phyloP scores from a whole-genome alignment of 2,329 filamentous ascomycete genomes.

The Stagonosporopsis tanaceti region DNA sequence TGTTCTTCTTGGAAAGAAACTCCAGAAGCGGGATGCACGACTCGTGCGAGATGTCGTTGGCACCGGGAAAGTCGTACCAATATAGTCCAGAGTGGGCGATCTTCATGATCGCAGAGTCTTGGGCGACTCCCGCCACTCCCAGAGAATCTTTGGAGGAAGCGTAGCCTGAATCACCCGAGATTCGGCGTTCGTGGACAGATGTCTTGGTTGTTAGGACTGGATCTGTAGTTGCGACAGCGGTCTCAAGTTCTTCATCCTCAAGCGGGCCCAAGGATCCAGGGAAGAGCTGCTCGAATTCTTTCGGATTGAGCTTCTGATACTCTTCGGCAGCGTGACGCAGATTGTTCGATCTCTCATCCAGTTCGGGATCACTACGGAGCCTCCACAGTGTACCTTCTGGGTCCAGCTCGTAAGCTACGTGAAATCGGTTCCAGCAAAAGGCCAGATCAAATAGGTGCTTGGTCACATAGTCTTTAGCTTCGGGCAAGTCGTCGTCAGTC shows the following conservation, averaged over 20 bases:
- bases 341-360: neutral
- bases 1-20: neutral
- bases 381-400: neutral
- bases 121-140: neutral
- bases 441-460: neutral
- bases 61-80: neutral
- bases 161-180: neutral
- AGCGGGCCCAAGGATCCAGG: neutral
- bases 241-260: neutral
- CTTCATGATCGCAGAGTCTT: too few species aligned
- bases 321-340: neutral
- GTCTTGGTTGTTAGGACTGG: neutral
- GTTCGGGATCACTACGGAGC: neutral
- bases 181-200: neutral
- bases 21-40: neutral
- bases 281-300: neutral
- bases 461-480: neutral
- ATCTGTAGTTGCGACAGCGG: too few species aligned
- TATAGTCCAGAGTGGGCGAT: neutral
- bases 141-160: neutral
- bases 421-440: neutral
- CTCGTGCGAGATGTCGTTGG: neutral
- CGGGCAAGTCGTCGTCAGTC: neutral
- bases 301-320: neutral
- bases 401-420: neutral